Evolutionary conservation across 768 basidiomycete species (phyloP).

Genomic region (Trametes gibbosa): DNA sequence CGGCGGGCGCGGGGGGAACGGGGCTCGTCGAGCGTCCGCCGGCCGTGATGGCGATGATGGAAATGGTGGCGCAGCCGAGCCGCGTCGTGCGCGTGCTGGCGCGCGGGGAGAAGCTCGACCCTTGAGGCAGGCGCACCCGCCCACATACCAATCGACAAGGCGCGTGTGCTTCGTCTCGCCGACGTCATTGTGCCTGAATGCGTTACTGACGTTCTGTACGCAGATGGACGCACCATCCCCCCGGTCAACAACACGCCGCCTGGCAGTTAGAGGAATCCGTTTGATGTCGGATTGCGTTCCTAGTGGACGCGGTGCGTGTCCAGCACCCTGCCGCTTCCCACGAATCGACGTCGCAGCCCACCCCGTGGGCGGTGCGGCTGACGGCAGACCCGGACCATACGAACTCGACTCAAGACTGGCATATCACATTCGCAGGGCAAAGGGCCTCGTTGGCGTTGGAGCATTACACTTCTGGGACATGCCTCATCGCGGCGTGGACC

Average conservation of each 20-base stretch:
- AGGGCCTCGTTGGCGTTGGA: neutral
- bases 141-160: neutral
- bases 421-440: neutral
- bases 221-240: neutral
- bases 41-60: slow-evolving; percentile 82
- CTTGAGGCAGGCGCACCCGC: slow-evolving; percentile 21
- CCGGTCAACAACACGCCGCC: slow-evolving; percentile 1
- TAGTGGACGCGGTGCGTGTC: slow-evolving; percentile 3
- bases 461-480: neutral
- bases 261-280: slow-evolving; percentile 4
- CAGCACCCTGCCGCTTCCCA: neutral
- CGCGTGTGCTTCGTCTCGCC: neutral
- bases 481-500: neutral
- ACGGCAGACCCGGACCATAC: neutral
- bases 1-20: slow-evolving; percentile 4
- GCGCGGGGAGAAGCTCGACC: slow-evolving; percentile 81
- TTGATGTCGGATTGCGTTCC: neutral
- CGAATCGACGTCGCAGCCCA: neutral
- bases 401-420: neutral
- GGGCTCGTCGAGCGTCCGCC: slow-evolving; percentile 74
- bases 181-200: neutral
- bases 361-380: neutral
- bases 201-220: neutral
- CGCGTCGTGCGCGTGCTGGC: slow-evolving; percentile 78
- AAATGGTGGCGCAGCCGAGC: slow-evolving; percentile 67